These are phyloP conservation scores for Scleromitrula shiraiana DNA, from an alignment of 2,329 filamentous ascomycete species.

Conservation along the genomic window DNA sequence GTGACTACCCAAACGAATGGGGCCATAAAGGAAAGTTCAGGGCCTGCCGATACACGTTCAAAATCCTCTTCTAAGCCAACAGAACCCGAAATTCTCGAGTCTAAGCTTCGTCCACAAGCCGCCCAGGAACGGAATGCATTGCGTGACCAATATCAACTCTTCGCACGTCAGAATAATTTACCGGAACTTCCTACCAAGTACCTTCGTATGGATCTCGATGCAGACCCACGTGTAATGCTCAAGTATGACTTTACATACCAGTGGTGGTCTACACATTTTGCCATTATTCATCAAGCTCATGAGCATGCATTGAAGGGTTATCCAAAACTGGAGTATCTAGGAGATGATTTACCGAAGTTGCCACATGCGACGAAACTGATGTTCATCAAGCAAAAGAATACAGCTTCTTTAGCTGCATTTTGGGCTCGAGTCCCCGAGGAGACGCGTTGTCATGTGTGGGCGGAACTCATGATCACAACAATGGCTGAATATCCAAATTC, in stretches of 20 bases:
- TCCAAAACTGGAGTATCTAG: not conserved
- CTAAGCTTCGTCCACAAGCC: too few species aligned
- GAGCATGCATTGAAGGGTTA: not conserved
- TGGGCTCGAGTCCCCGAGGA: conserved; percentile 5
- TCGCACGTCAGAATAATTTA: not conserved
- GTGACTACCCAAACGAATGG: too few species aligned
- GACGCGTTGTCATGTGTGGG: conserved; percentile 5
- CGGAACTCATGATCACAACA: conserved; percentile 8
- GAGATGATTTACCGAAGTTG: not conserved
- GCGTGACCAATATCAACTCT: not conserved
- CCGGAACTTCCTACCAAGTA: conserved; percentile 4
- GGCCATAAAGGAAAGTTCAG: too few species aligned
- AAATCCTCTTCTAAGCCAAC: too few species aligned
- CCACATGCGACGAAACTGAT: not conserved
- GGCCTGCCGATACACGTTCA: too few species aligned
- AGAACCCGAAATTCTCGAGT: too few species aligned
- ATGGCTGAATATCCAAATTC: conserved; percentile 5
- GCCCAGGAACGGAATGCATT: too few species aligned
- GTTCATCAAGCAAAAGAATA: conserved; percentile 9
- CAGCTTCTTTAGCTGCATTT: not conserved
- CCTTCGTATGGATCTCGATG: not conserved
- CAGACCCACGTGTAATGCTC: not conserved
- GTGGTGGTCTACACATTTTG: conserved; percentile 3
- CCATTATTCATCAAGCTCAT: conserved; percentile 3
- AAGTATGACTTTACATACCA: not conserved